A percentile compares a stretch with the other conserved stretches of the same genome.
Conservation (phyloP, 2,329 filamentous ascomycete species). For the Phoma sp. region DNA sequence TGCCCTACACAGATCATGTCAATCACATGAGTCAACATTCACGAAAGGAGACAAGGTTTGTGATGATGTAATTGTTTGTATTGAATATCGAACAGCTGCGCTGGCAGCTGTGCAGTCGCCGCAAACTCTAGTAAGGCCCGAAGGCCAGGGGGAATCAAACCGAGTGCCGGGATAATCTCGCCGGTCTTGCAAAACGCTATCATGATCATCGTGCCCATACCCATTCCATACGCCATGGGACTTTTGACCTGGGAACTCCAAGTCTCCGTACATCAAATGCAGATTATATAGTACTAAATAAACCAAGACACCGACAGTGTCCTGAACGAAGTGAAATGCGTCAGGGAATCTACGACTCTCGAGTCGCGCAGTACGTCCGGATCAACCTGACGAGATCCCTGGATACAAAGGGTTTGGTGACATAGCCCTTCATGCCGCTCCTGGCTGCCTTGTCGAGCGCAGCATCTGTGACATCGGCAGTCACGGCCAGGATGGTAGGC, state of each 20-base stretch:
- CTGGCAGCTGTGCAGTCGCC: slow-evolving; percentile 9
- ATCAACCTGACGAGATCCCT: slow-evolving; percentile 69
- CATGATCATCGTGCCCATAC: slow-evolving; percentile 27
- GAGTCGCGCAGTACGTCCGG: slow-evolving; percentile 52
- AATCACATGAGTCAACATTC: background rate
- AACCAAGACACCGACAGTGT: slow-evolving; percentile 10
- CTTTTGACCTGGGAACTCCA: slow-evolving; percentile 6
- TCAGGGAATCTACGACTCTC: slow-evolving; percentile 7
- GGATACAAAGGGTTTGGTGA: slow-evolving; percentile 73
- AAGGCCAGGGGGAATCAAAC: slow-evolving; percentile 19
- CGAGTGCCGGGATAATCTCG: slow-evolving; percentile 14
- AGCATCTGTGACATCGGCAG: slow-evolving; percentile 71
- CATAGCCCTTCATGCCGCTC: slow-evolving; percentile 72
- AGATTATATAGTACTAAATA: slow-evolving; percentile 20
- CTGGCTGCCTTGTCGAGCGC: slow-evolving; percentile 66
- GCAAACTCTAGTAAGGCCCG: slow-evolving; percentile 10
- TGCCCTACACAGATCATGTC: background rate
- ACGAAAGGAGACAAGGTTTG: background rate
- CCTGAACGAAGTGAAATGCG: slow-evolving; percentile 13
- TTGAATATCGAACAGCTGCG: background rate
- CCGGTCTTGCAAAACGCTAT: slow-evolving; percentile 24
- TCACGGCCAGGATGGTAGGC: slow-evolving; percentile 67
- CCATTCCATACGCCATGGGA: slow-evolving; percentile 16
- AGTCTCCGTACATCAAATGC: slow-evolving; percentile 18
- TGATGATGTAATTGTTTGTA: slow-evolving; percentile 13